Percentiles rank a stretch among this genome's conserved stretches.
These are phyloP conservation scores for Alternaria consortialis DNA, from an alignment of 2,329 filamentous ascomycete species.

Conservation along the genomic window DNA sequence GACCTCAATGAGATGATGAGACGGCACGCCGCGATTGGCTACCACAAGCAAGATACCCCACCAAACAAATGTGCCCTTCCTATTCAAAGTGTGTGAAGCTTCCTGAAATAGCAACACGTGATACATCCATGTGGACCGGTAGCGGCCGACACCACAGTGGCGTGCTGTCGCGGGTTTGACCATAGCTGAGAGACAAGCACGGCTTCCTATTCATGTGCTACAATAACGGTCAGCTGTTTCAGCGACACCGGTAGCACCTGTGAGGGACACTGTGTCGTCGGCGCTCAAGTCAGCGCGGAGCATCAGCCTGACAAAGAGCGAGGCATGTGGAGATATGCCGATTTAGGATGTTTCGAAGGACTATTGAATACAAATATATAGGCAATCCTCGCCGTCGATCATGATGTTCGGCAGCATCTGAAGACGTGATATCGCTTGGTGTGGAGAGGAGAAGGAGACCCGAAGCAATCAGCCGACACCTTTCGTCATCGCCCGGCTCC, in stretches of 20 bases:
- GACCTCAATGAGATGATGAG: slow-evolving; percentile 44
- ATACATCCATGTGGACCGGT: not conserved
- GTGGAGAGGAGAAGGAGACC: slow-evolving; percentile 24
- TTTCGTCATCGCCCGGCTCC: slow-evolving; percentile 28
- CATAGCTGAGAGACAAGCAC: not conserved
- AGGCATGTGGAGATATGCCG: slow-evolving; percentile 1
- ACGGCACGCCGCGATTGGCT: slow-evolving; percentile 37
- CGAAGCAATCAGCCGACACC: slow-evolving; percentile 24
- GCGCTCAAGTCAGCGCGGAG: slow-evolving; percentile 22
- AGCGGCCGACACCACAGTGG: slow-evolving; percentile 3
- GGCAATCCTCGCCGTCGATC: not conserved
- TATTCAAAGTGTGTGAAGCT: slow-evolving; percentile 1
- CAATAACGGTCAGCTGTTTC: slow-evolving; percentile 8
- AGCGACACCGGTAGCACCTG: not conserved
- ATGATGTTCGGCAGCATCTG: slow-evolving; percentile 5
- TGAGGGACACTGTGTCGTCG: slow-evolving; percentile 10
- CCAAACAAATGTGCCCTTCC: slow-evolving; percentile 1
- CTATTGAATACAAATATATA: not conserved
- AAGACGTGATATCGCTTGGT: not conserved
- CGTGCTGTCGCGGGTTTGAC: slow-evolving; percentile 5
- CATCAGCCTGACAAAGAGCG: slow-evolving; percentile 16
- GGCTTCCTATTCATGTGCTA: not conserved
- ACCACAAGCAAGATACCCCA: slow-evolving; percentile 25
- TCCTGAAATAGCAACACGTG: slow-evolving; percentile 8
- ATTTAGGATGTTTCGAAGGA: not conserved